Base-by-base conservation (phyloP, 1,139 yeast genomes). In the Scheffersomyces parashehatae region DNA sequence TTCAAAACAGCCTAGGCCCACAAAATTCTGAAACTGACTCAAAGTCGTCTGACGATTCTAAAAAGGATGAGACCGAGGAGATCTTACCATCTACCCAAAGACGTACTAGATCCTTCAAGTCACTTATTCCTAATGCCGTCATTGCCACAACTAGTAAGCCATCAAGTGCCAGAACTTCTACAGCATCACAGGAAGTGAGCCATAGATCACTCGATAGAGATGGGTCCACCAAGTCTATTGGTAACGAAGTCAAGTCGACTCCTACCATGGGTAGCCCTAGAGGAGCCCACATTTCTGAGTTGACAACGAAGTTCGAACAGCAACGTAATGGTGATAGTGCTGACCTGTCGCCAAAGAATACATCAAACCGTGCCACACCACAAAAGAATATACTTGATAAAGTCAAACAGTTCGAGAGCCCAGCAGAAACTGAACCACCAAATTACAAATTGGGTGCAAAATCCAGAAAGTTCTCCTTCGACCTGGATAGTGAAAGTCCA, bases 341-440 rank as follows among this genome's bases (percentile, higher is more conserved):
- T 34, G 35, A 42, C 28, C 32, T 41, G 11, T 28, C 20, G 15
- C 15, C 20, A n/a, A 43, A 36, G 13, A 35, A 43, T 4, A 42
- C 57, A 5, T 51, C 54, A 12, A 36, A 43, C n/a, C 43, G 43
- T 13, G 47, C 58, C 2, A 51, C 62, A 12, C 48, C 55, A 34
- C 53, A 51, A 39, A 48, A 51, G 28, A 61, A 59, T 44, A 68
- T 73, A 12, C 58, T 70, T 43, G 77, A 73, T 44, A 67, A 65
- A 48, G 73, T 73, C 7, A 68, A 60, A 46, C 68, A 70, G 41
- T 72, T 70, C 50, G 77, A 72, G 48, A 60, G 61, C 42, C 62
- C 71, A 10, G 40, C 47, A 6, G 49, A 46, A 12, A 47, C 15
- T 31, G 15, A 15, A 10, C n/a, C 35, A n/a, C 15, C 24, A 15